Evolutionary conservation across 148 eudicot genomes (phyloP).

Genomic region (Mesembryanthemum crystallinum): DNA sequence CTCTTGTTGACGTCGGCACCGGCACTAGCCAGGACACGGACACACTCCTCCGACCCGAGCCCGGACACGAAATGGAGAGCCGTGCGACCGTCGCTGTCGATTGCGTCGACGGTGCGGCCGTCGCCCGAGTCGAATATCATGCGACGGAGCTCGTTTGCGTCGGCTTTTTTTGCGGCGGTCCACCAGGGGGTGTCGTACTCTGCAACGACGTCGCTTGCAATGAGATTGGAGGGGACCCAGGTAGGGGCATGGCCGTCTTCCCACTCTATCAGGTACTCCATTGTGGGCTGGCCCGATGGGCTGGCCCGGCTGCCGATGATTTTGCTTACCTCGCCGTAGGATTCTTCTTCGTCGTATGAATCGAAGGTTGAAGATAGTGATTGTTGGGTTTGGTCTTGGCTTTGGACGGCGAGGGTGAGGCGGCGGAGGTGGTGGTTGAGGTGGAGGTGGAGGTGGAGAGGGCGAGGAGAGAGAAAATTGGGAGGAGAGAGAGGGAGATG

Average conservation of each 20-base stretch:
- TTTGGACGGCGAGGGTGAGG: slow-evolving; percentile 32
- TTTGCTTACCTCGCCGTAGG: slow-evolving; percentile 73
- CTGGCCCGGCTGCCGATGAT: slow-evolving; percentile 80
- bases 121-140: slow-evolving; percentile 37
- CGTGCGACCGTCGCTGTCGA: slow-evolving; percentile 80
- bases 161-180: slow-evolving; percentile 84
- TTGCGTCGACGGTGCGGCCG: slow-evolving; percentile 60
- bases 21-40: slow-evolving; percentile 43
- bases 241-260: slow-evolving; percentile 82
- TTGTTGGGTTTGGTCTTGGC: slow-evolving; percentile 25
- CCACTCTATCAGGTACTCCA: slow-evolving; percentile 95
- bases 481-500: slow-evolving; percentile 22
- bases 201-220: slow-evolving; percentile 73
- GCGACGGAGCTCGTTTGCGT: slow-evolving; percentile 40
- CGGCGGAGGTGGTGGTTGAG: slow-evolving; percentile 13
- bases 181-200: slow-evolving; percentile 96
- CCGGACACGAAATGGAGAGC: slow-evolving; percentile 81
- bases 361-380: slow-evolving; percentile 19
- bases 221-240: slow-evolving; percentile 75
- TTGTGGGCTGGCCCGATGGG: slow-evolving; percentile 32
- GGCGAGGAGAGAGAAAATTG: slow-evolving; percentile 21
- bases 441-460: slow-evolving; percentile 15
- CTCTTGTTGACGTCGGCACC: slow-evolving; percentile 59
- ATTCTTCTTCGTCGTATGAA: slow-evolving; percentile 59
- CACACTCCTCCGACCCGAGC: slow-evolving; percentile 69